Percentiles rank a stretch among this genome's conserved stretches.
Conservation (phyloP, 2,329 filamentous ascomycete species). For the Pseudopithomyces maydicus region DNA sequence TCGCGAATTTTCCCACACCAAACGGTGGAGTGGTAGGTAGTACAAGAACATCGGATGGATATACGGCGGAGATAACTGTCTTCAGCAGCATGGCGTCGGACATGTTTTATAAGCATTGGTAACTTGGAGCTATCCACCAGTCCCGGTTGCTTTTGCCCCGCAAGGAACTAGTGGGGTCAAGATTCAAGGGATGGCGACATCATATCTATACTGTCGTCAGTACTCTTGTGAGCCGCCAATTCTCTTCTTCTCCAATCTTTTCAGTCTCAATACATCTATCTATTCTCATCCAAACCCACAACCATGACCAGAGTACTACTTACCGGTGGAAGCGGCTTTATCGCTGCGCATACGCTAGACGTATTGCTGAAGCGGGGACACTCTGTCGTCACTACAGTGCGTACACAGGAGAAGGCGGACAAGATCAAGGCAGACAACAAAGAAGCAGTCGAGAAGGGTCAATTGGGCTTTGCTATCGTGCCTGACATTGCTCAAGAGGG, state of each 20-base stretch:
- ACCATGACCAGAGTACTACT: conserved; percentile 48
- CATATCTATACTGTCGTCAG: neutral
- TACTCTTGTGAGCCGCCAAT: neutral
- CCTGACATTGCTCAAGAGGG: conserved; percentile 71
- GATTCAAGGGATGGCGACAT: conserved; percentile 4
- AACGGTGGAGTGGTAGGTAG: neutral
- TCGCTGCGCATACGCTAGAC: conserved; percentile 68
- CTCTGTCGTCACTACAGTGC: conserved; percentile 66
- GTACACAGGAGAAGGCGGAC: conserved; percentile 65
- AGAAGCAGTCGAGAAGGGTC: conserved; percentile 55
- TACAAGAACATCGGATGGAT: neutral
- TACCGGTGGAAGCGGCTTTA: conserved; percentile 66
- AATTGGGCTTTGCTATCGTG: conserved; percentile 70
- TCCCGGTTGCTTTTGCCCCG: neutral
- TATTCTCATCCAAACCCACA: neutral
- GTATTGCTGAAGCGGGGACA: conserved; percentile 61
- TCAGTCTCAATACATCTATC: neutral
- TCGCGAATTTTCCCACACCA: neutral
- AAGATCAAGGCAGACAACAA: conserved; percentile 63
- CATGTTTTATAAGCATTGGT: conserved; percentile 1
- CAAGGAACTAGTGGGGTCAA: neutral
- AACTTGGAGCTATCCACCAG: neutral
- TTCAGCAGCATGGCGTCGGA: neutral
- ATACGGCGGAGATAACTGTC: neutral
- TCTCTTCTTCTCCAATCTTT: neutral